Conservation (phyloP, 164 flowering plant species). For the Aristolochia californica region DNA sequence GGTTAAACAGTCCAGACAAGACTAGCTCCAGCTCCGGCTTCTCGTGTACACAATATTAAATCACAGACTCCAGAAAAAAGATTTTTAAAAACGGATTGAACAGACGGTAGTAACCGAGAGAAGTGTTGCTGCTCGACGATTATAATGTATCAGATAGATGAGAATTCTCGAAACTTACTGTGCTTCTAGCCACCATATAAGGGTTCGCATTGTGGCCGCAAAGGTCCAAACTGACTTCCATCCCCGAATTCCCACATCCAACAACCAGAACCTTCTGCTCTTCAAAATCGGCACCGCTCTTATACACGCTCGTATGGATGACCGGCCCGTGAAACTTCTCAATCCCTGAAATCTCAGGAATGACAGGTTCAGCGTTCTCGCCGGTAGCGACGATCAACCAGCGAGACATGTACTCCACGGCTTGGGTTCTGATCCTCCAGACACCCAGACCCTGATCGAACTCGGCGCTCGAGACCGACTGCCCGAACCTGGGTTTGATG, state of each 20-base stretch:
- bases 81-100: too few species aligned
- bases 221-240: slow-evolving; percentile 95
- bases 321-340: slow-evolving; percentile 48
- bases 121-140: too few species aligned
- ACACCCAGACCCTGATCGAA: slow-evolving; percentile 34
- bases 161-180: slow-evolving; percentile 72
- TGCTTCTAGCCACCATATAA: slow-evolving; percentile 76
- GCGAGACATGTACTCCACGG: slow-evolving; percentile 33
- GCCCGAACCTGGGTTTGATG: slow-evolving; percentile 51
- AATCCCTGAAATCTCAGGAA: slow-evolving; percentile 59
- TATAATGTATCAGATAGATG: too few species aligned
- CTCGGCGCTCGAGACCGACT: slow-evolving; percentile 39
- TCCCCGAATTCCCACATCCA: slow-evolving; percentile 97
- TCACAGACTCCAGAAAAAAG: too few species aligned
- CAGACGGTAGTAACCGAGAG: too few species aligned
- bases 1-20: too few species aligned
- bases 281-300: slow-evolving; percentile 49
- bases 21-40: too few species aligned
- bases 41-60: too few species aligned
- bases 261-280: slow-evolving; percentile 67
- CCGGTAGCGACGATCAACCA: slow-evolving; percentile 90
- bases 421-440: slow-evolving; percentile 58
- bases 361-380: slow-evolving; percentile 77
- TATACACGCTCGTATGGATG: slow-evolving; percentile 65
- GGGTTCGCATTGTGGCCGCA: slow-evolving; percentile 74